These are phyloP conservation scores for Eurotiales sp. DNA, from an alignment of 2,329 filamentous ascomycete genomes.

Conservation along the genomic window DNA sequence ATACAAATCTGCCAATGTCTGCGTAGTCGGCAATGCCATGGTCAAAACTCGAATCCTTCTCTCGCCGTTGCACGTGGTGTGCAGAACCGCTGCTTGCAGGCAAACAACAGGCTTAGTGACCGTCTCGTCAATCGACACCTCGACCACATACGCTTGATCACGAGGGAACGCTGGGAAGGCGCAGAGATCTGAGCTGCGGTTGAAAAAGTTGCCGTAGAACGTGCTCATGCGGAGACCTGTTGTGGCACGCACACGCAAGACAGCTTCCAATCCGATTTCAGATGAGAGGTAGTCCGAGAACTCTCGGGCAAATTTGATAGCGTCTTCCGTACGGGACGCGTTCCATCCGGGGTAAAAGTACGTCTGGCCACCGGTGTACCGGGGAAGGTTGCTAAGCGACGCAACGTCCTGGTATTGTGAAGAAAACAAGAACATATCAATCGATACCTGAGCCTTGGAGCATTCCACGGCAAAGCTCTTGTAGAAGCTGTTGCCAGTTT, in stretches of 20 bases:
- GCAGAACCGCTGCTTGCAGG: conserved; percentile 88
- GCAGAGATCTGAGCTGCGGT: conserved; percentile 93
- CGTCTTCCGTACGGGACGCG: conserved; percentile 86
- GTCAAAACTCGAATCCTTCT: conserved; percentile 93
- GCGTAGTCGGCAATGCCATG: conserved; percentile 85
- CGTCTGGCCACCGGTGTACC: conserved; percentile 95
- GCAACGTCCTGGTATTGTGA: conserved; percentile 97
- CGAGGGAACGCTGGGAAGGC: conserved; percentile 97
- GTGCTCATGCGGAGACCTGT: conserved; percentile 94
- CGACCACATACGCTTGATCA: conserved; percentile 95
- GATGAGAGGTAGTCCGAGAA: conserved; percentile 96
- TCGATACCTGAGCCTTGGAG: conserved; percentile 96
- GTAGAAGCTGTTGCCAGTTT: conserved; percentile 95
- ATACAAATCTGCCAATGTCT: conserved; percentile 84
- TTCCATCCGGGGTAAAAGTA: conserved; percentile 99
- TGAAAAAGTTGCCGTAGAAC: conserved; percentile 99
- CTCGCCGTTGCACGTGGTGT: conserved; percentile 97
- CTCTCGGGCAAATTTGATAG: conserved; percentile 94
- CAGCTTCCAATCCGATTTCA: conserved; percentile 93
- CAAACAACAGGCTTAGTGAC: conserved; percentile 88
- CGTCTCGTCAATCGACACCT: conserved; percentile 95
- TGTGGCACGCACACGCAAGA: conserved; percentile 89
- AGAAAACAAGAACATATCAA: conserved; percentile 97
- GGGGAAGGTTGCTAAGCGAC: conserved; percentile 87
- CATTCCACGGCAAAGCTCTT: conserved; percentile 99